Evolutionary conservation across 257 asterid genomes (phyloP).

Genomic region (Salvia hispanica): DNA sequence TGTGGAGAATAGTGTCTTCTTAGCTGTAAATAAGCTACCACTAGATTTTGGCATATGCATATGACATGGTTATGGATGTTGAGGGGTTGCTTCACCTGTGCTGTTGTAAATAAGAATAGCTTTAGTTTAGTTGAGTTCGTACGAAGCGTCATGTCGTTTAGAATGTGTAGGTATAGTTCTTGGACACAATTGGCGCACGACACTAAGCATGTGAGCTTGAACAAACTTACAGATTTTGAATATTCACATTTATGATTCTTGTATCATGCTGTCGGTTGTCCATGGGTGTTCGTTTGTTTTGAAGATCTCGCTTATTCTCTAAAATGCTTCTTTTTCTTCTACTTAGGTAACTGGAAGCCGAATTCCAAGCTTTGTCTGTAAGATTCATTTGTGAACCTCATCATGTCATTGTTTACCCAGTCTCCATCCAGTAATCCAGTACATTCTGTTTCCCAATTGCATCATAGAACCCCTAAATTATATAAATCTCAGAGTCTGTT

Average conservation of each 20-base stretch:
- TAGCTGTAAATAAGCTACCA: not conserved
- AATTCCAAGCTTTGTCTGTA: constrained; percentile 12
- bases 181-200: not conserved
- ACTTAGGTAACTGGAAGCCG: constrained; percentile 39
- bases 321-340: constrained; percentile 30
- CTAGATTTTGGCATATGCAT: no score
- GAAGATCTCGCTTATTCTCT: constrained; percentile 15
- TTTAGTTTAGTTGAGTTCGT: not conserved
- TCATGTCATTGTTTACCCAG: constrained; percentile 53
- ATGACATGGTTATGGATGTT: not conserved
- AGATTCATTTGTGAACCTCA: constrained; percentile 33
- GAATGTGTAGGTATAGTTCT: not conserved
- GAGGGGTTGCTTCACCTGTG: not conserved
- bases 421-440: constrained; percentile 43
- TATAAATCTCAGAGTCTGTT: constrained; percentile 41
- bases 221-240: constrained; percentile 4
- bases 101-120: not conserved
- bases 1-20: not conserved
- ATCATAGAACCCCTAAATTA: constrained; percentile 36
- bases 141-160: not conserved
- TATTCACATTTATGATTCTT: not conserved
- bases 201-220: not conserved
- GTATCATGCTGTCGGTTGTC: constrained; percentile 7
- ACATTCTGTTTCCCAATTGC: constrained; percentile 33
- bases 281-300: constrained; percentile 10